phyloP scores from a whole-genome alignment of 306 rosid species.

The Cercis canadensis region DNA sequence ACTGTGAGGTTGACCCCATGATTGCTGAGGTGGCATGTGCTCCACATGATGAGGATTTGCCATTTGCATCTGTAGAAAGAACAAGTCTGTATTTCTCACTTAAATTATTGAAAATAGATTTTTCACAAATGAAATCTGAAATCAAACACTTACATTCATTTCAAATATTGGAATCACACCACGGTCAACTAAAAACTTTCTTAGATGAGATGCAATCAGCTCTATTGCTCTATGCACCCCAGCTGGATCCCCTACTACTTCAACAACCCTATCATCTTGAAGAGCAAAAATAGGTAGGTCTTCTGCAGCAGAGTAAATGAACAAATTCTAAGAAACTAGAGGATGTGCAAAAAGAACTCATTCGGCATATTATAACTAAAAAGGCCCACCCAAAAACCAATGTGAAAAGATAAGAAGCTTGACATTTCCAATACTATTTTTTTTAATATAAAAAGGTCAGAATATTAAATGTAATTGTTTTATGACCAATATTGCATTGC shows the following conservation, averaged over 20 bases:
- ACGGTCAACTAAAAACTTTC: conserved; percentile 95
- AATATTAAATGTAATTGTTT: conserved; percentile 25
- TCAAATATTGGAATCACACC: conserved; percentile 85
- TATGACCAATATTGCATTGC: neutral
- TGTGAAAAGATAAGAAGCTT: neutral
- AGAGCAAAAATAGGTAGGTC: conserved; percentile 93
- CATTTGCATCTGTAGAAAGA: conserved; percentile 82
- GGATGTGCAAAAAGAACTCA: neutral
- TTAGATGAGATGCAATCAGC: conserved; percentile 86
- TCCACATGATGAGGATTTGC: conserved; percentile 68
- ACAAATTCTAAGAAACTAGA: conserved; percentile 37
- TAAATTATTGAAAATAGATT: conserved; percentile 11
- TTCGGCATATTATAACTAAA: neutral
- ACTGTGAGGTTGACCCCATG: conserved; percentile 95
- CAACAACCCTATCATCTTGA: conserved; percentile 96
- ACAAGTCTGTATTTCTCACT: conserved; percentile 32
- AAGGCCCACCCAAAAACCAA: conserved; percentile 35
- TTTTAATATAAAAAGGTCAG: conserved; percentile 23
- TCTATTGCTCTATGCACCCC: conserved; percentile 92
- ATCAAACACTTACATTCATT: conserved; percentile 67
- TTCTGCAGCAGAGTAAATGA: conserved; percentile 59
- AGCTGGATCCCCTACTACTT: conserved; percentile 81
- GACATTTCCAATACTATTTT: conserved; percentile 12
- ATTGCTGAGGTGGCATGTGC: conserved; percentile 79
- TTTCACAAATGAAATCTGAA: conserved; percentile 5